A percentile compares a stretch with the other conserved stretches of the same genome.
phyloP scores from a whole-genome alignment of 768 basidiomycete species.

The Agrocybe praecox region DNA sequence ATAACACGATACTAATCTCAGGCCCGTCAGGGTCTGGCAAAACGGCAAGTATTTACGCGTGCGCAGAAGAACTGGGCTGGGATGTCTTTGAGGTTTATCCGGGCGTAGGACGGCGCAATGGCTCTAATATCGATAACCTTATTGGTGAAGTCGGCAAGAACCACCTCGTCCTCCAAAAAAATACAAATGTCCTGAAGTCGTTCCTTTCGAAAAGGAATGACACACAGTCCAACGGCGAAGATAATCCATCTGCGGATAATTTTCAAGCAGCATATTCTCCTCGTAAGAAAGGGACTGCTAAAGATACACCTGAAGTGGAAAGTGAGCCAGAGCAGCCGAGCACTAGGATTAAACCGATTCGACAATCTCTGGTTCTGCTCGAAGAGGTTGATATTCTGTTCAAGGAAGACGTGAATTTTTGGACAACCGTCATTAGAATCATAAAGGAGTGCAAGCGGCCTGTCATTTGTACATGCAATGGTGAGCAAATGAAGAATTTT shows the following conservation, averaged over 20 bases:
- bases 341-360: conserved; percentile 35
- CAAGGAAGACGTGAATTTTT: conserved; percentile 84
- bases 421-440: conserved; percentile 78
- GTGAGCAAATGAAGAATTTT: conserved; percentile 47
- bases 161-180: conserved; percentile 62
- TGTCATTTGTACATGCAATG: conserved; percentile 94
- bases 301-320: conserved; percentile 8
- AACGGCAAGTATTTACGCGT: conserved; percentile 91
- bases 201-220: conserved; percentile 19
- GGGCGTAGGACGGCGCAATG: conserved; percentile 89
- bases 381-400: conserved; percentile 97
- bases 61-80: conserved; percentile 92
- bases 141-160: conserved; percentile 95
- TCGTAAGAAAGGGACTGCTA: conserved; percentile 16
- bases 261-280: conserved; percentile 21
- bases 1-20: conserved; percentile 83
- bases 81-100: conserved; percentile 97
- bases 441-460: conserved; percentile 86
- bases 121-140: conserved; percentile 72
- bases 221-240: not conserved
- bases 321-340: conserved; percentile 12
- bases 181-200: conserved; percentile 17
- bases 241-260: conserved; percentile 3
- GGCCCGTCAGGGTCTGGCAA: conserved; percentile 91
- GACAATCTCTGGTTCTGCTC: conserved; percentile 87